Base-by-base conservation (phyloP, 106 monocot species). In the Dioscorea zingiberensis region DNA sequence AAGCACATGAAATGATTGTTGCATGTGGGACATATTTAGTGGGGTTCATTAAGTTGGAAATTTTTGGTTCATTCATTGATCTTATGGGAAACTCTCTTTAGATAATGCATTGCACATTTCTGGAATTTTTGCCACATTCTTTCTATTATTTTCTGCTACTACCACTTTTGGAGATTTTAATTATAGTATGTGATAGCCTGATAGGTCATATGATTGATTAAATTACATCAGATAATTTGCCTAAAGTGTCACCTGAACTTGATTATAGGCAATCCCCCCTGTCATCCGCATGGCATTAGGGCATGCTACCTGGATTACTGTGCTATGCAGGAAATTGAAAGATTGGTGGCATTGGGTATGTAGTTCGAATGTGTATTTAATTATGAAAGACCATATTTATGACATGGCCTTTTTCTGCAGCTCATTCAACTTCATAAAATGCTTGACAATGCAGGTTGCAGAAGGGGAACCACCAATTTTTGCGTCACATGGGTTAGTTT, bases 321-420 rank as follows among this genome's bases (percentile, higher is more conserved):
- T 88, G 13, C 72, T 97, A 32, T 97, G 97, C 68, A 83, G 92
- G 62, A 97, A 97, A 70, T 74, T 97, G 70, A 97, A 66, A 77
- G 83, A 97, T 74, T 89, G 97, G 97, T 97, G 97, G 97, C 86
- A 97, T 66, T 93, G 82, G 91, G 87, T 88, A 91, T 62, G 79
- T 59, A 45, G 30, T 14, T 53, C 10, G 38, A 38, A 38, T 38
- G 38, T 6, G 38, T 6, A 10, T 38, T n/a, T 30, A 38, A 38
- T 10, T 38, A 38, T 38, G 10, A 10, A 38, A 19, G 0, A 51
- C 51, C 51, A 51, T 51, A 7, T 38, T 38, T 38, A 2, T 38
- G 38, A 38, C 38, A 6, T 60, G 7, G 44, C 9, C 25, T 44
- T 21, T 45, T 60, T 53, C 13, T 44, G 17, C 58, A 24, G 26